Conservation (phyloP, 1,284 basidiomycete species). For the Malassezia caprae region DNA sequence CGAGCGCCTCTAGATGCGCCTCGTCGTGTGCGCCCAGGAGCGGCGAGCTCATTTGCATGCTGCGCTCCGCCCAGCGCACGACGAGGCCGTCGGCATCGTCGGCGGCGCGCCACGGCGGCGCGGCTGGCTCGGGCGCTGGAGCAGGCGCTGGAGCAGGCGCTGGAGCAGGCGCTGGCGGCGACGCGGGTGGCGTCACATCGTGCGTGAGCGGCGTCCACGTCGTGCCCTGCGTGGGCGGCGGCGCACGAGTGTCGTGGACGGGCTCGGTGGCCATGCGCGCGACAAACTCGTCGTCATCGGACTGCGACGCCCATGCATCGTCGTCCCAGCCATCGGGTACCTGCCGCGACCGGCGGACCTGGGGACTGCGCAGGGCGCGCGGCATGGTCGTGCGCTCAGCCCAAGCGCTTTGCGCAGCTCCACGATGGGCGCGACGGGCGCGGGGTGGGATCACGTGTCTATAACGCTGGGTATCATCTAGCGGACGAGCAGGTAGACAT, state of each 20-base stretch:
- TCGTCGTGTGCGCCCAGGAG: neutral
- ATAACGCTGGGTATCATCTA: conserved; percentile 18
- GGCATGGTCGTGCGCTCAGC: neutral
- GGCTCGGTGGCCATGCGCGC: conserved; percentile 21
- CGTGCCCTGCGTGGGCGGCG: conserved; percentile 21
- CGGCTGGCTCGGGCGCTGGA: neutral
- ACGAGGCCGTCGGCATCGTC: neutral
- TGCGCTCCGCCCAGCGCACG: conserved; percentile 8
- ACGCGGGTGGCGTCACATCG: conserved; percentile 11
- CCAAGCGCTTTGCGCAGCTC: neutral
- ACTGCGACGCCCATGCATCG: conserved; percentile 43
- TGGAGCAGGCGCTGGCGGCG: neutral
- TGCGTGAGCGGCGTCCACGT: conserved; percentile 3
- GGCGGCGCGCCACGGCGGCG: neutral
- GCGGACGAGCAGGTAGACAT: conserved; percentile 79
- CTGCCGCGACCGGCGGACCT: neutral
- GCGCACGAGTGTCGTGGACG: conserved; percentile 1
- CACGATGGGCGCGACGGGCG: neutral
- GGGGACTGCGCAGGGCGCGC: neutral
- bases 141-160: neutral
- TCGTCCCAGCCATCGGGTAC: conserved; percentile 31
- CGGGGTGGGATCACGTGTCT: neutral
- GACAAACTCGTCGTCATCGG: conserved; percentile 47
- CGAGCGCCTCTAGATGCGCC: conserved; percentile 4
- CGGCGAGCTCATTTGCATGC: neutral